These are phyloP conservation scores for Epichloe baconii DNA, from an alignment of 2,329 filamentous ascomycete genomes.

Conservation along the genomic window DNA sequence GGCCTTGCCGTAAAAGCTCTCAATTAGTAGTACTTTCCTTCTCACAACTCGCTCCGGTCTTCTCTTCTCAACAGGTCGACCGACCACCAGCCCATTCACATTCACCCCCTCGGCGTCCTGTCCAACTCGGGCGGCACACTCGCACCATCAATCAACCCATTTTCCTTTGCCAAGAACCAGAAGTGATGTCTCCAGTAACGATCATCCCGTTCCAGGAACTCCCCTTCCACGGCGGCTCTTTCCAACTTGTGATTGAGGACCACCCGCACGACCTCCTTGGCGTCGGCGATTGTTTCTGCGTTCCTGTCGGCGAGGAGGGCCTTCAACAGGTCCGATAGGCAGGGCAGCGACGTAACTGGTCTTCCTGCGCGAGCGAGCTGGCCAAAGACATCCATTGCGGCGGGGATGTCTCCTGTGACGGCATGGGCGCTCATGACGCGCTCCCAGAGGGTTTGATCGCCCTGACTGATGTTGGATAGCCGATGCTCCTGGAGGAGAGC, in stretches of 20 bases:
- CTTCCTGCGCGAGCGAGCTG: constrained; percentile 26
- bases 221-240: constrained; percentile 9
- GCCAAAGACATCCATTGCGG: constrained; percentile 36
- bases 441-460: constrained; percentile 57
- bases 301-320: constrained; percentile 14
- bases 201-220: constrained; percentile 6
- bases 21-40: too few species aligned
- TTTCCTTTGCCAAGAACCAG: constrained; percentile 32
- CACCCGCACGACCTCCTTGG: constrained; percentile 19
- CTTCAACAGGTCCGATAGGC: constrained; percentile 29
- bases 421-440: constrained; percentile 57
- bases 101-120: constrained; percentile 4
- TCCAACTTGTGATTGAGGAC: constrained; percentile 17
- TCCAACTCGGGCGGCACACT: constrained; percentile 11
- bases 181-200: constrained; percentile 36
- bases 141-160: constrained; percentile 22
- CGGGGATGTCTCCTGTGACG: constrained; percentile 32
- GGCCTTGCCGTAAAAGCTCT: too few species aligned
- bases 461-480: constrained; percentile 19
- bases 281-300: constrained; percentile 15
- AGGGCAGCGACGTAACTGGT: constrained; percentile 27
- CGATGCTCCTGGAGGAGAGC: constrained; percentile 45
- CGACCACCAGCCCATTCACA: too few species aligned
- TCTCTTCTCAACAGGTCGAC: too few species aligned
- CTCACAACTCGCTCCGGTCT: too few species aligned